Percentiles rank a stretch among this genome's conserved stretches.
Conservation (phyloP, 1,139 yeast genomes). For the Pichia cactophila region DNA sequence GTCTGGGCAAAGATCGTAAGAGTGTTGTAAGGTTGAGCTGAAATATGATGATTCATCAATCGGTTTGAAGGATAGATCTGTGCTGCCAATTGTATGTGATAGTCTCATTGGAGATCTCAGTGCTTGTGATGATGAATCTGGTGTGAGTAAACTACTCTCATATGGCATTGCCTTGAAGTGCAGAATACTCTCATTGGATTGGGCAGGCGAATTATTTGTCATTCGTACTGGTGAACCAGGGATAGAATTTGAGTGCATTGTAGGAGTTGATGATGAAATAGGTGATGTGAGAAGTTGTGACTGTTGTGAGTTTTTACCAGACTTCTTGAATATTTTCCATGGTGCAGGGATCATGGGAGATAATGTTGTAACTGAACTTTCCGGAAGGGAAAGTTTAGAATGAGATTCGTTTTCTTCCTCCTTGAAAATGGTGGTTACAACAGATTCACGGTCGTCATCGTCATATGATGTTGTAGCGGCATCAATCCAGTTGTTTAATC, state of each 20-base stretch:
- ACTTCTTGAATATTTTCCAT: conserved; percentile 13
- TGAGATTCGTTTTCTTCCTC: not conserved
- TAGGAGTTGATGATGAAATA: conserved; percentile 3
- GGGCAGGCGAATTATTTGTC: conserved; percentile 10
- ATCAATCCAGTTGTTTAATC: conserved; percentile 24
- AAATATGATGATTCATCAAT: conserved; percentile 33
- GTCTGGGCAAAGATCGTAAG: conserved; percentile 42
- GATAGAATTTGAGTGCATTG: conserved; percentile 5
- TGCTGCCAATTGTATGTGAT: not conserved
- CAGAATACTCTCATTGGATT: conserved; percentile 16
- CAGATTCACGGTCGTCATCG: conserved; percentile 12
- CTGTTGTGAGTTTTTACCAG: conserved; percentile 1
- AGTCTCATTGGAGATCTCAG: conserved; percentile 9
- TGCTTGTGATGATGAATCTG: conserved; percentile 5
- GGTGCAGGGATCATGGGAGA: conserved; percentile 10
- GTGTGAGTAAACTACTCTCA: conserved; percentile 15
- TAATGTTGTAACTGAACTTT: not conserved
- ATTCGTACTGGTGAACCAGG: conserved; percentile 10
- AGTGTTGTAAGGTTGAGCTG: conserved; percentile 56
- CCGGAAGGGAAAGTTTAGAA: not conserved
- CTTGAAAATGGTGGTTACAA: not conserved
- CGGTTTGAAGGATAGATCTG: conserved; percentile 19
- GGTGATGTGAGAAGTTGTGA: conserved; percentile 9
- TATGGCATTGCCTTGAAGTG: conserved; percentile 29
- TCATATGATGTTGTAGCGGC: conserved; percentile 9